phyloP scores from a whole-genome alignment of 2,329 filamentous ascomycete species.

The Mycosphaerella arachidis region DNA sequence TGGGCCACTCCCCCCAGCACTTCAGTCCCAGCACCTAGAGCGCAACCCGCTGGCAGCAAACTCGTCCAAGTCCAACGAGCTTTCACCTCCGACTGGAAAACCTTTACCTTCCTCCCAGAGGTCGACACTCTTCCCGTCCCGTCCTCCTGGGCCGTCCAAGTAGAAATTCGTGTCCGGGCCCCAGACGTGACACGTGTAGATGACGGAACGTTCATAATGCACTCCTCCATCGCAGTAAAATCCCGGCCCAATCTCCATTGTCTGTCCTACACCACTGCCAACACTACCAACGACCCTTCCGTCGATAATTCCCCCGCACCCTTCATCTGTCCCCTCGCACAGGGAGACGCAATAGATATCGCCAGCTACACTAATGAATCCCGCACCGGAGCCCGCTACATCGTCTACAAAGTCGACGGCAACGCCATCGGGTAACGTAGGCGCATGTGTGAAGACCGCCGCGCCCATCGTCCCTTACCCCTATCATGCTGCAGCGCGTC shows the following conservation, averaged over 20 bases:
- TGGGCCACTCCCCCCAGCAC: background rate
- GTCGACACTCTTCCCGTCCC: slow-evolving; percentile 51
- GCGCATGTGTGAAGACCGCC: slow-evolving; percentile 33
- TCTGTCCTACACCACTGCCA: slow-evolving; percentile 31
- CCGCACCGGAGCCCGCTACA: slow-evolving; percentile 26
- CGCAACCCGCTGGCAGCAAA: slow-evolving; percentile 26
- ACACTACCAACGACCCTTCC: slow-evolving; percentile 25
- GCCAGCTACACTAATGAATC: slow-evolving; percentile 31
- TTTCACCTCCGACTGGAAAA: slow-evolving; percentile 34
- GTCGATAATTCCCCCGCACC: slow-evolving; percentile 21
- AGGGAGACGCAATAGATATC: slow-evolving; percentile 35
- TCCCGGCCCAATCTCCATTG: slow-evolving; percentile 29
- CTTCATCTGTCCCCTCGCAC: slow-evolving; percentile 28
- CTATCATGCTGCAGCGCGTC: slow-evolving; percentile 32
- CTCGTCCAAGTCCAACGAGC: slow-evolving; percentile 37
- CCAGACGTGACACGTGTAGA: slow-evolving; percentile 51
- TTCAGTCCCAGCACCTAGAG: background rate
- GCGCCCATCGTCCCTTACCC: slow-evolving; percentile 30
- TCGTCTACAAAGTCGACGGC: slow-evolving; percentile 36
- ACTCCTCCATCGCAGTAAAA: slow-evolving; percentile 31
- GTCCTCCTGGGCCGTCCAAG: slow-evolving; percentile 46
- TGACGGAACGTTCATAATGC: slow-evolving; percentile 33
- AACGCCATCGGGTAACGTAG: slow-evolving; percentile 29
- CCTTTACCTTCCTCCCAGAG: slow-evolving; percentile 32
- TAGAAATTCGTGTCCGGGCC: slow-evolving; percentile 55